Conservation (phyloP, 768 basidiomycete genomes). For the Tricholoma sp. region DNA sequence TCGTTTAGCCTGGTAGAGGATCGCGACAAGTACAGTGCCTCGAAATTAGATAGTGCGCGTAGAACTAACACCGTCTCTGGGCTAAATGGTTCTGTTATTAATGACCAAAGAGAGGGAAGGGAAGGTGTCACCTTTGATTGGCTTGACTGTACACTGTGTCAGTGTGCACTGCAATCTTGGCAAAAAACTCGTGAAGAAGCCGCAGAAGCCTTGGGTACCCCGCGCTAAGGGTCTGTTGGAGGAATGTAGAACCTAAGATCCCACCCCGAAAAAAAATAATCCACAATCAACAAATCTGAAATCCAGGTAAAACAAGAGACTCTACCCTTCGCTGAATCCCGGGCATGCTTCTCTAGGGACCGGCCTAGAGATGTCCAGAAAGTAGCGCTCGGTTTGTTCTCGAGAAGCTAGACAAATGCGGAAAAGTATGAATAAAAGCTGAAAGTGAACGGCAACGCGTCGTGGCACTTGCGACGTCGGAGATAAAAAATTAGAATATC, state of each 20-base stretch:
- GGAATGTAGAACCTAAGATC: constrained; percentile 73
- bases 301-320: neutral
- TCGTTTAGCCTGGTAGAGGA: constrained; percentile 84
- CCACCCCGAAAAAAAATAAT: neutral
- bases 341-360: constrained; percentile 76
- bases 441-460: neutral
- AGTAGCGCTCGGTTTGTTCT: constrained; percentile 84
- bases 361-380: constrained; percentile 87
- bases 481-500: neutral
- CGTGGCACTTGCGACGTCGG: neutral
- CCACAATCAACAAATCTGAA: neutral
- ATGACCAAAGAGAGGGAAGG: neutral
- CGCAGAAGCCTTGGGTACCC: constrained; percentile 87
- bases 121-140: constrained; percentile 65
- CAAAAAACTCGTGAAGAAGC: constrained; percentile 95
- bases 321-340: constrained; percentile 76
- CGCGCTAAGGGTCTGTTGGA: constrained; percentile 83
- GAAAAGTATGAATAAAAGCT: neutral
- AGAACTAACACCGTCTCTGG: constrained; percentile 90
- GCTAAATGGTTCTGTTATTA: constrained; percentile 32
- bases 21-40: constrained; percentile 83
- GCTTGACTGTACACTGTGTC: constrained; percentile 86
- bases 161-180: constrained; percentile 91
- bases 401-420: constrained; percentile 52
- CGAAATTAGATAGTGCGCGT: constrained; percentile 78